Percentiles rank a stretch among this genome's conserved stretches.
phyloP scores from a whole-genome alignment of 371 early-diverging fungal species.

The Actinomortierella wolfii region DNA sequence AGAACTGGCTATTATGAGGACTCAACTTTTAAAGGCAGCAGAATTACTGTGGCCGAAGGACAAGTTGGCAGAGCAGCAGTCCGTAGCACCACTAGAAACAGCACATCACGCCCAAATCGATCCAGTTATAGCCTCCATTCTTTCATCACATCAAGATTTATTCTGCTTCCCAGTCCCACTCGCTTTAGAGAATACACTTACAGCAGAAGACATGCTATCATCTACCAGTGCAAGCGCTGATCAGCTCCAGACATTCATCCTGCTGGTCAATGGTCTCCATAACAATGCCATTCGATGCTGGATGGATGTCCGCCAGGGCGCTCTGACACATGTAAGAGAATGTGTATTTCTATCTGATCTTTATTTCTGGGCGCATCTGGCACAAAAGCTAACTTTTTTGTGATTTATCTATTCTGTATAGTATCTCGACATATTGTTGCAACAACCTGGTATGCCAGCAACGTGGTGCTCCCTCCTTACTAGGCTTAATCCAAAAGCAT shows the following conservation, averaged over 20 bases:
- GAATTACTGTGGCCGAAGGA: no score
- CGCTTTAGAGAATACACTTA: neutral
- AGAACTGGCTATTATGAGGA: no score
- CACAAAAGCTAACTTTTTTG: neutral
- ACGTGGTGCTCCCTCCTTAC: constrained; percentile 28
- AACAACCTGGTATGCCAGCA: constrained; percentile 17
- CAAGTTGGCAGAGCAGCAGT: no score
- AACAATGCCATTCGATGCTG: constrained; percentile 44
- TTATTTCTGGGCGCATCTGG: neutral
- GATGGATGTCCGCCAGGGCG: constrained; percentile 38
- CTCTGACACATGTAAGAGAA: constrained; percentile 29
- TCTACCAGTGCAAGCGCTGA: neutral
- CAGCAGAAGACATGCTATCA: neutral
- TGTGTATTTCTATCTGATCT: neutral
- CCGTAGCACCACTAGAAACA: no score
- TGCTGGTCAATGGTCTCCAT: constrained; percentile 27
- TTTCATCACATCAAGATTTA: neutral
- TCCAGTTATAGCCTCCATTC: neutral
- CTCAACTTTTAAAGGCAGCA: no score
- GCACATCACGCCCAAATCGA: no score
- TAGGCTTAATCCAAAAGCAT: constrained; percentile 7
- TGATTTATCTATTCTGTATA: constrained; percentile 4
- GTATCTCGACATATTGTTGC: constrained; percentile 27
- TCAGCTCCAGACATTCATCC: constrained; percentile 15
- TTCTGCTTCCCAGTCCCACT: constrained; percentile 19